Evolutionary conservation across 1,139 yeast genomes (phyloP), one percentile per base, ranked within the genome.

Genomic region (Kluyveromyces sp.): DNA sequence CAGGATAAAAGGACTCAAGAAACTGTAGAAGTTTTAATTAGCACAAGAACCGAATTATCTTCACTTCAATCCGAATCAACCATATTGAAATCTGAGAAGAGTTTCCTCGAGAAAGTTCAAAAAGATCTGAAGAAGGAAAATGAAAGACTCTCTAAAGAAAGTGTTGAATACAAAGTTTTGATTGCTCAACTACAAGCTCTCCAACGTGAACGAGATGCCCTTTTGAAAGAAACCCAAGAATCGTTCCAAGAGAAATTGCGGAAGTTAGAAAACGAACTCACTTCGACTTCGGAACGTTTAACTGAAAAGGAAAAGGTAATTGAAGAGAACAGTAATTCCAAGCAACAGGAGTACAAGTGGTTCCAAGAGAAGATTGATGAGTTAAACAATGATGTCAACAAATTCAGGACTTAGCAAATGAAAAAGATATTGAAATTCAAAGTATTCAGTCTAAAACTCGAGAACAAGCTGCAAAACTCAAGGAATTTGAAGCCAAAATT

Each of bases 361-460:
- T 84, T 80, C 57, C 87, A 83, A 57, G 71, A 77, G 25, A 81
- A 82, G 60, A 71, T 85, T 48, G 92, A 84, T 50, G 71, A 74
- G 37, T 72, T 83, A 26, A 47, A 39, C 32, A 43, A 45, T 39
- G 85, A 83, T 49, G 60, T 79, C 35, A 66, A 73, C 33, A 56
- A 68, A 28, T 59, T 71, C 4, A 65, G 65, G 71, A 70, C 38
- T 68, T 76, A 26, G 60, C 81, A 47, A 66, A 67, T 4, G 58
- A 71, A 1, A 77, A 75, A 49, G 66, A 69, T 37, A 66, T 65
- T 10, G 59, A 70, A 8, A 66, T 71, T 29, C 65, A 63, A 3
- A 59, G 63, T 7, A 45, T 73, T 27, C 63, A 67, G 30, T 42
- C 56, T 28, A 60, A 59, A 41, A 49, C 60, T 7, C 65, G 64